Evolutionary conservation across 441 rosid species (phyloP), one percentile per base, ranked within the genome.

Genomic region (Oxalis stricta): DNA sequence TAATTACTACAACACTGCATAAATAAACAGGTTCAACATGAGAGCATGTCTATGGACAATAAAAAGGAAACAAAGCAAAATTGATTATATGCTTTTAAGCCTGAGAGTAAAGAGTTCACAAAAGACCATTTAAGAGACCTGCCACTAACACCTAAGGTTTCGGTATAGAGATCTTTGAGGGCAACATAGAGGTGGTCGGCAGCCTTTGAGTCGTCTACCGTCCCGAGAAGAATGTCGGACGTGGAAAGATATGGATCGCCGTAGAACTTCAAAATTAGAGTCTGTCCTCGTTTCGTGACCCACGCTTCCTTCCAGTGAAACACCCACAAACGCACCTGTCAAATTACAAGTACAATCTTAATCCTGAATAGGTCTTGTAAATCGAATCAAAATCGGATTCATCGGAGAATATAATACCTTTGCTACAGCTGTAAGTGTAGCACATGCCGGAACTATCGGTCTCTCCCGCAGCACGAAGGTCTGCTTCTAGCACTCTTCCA

Each of bases 401-500:
- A n/a, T n/a, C n/a, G n/a, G 10, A 30, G 18, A 14, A 48, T 22
- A 23, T 15, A 19, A 28, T 50, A 76, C 96, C 99, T 82, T 92
- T 92, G 69, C 95, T 82, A 46, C 95, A 84, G 62, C 96, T 92
- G 68, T 92, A 92, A 36, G 94, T 86, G 56, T 84, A 84, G 66
- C 99, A 87, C 76, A 84, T 60, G 61, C 96, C 95, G 21, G 95
- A 92, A 44, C 96, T 95, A n/a, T 62, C 79, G 65, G 41, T 86
- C 96, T 24, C 99, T n/a, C n/a, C n/a, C n/a, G n/a, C 95, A 53
- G 94, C 99, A 11, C 88, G 79, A 44, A 86, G 70, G 69, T 86
- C 99, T 38, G 96, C 96, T 67, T 92, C 99, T 49, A 82, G 37
- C 41, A 86, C 99, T 72, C 99, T 82, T 53, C 99, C 95, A 20